A percentile compares a stretch with the other conserved stretches of the same genome.
Evolutionary conservation across 179 eudicot species (phyloP).

Genomic region (Vitellaria paradoxa): DNA sequence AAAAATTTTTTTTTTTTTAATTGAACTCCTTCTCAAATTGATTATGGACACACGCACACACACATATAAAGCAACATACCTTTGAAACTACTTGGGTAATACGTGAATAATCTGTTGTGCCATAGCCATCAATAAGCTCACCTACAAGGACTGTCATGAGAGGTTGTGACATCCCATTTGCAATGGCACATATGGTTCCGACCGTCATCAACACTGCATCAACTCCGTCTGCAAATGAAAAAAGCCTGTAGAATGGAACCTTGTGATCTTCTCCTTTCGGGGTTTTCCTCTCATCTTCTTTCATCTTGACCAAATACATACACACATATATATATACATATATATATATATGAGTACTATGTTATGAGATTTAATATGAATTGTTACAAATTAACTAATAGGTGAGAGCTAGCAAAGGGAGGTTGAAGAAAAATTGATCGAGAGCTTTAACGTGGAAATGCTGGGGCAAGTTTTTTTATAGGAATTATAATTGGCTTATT

Average conservation of each 20-base stretch:
- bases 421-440: too few relatives aligned
- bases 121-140: conserved; percentile 48
- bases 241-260: conserved; percentile 45
- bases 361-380: too few relatives aligned
- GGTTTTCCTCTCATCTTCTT: not conserved
- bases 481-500: too few relatives aligned
- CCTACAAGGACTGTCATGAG: conserved; percentile 51
- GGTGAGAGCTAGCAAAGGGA: too few relatives aligned
- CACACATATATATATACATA: too few relatives aligned
- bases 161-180: conserved; percentile 56
- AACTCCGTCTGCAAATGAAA: conserved; percentile 36
- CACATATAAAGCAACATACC: conserved; percentile 40
- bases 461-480: too few relatives aligned
- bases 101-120: conserved; percentile 22
- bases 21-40: too few relatives aligned
- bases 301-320: not conserved
- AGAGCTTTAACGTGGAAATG: too few relatives aligned
- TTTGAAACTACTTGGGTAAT: conserved; percentile 50
- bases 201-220: conserved; percentile 46
- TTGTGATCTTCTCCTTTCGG: conserved; percentile 27
- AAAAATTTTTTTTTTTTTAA: too few relatives aligned
- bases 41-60: too few relatives aligned
- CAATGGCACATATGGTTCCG: conserved; percentile 40
- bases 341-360: too few relatives aligned
- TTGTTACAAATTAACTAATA: too few relatives aligned